These are phyloP conservation scores for Linderina pennispora DNA, from an alignment of 192 early-diverging fungal species.

Conservation along the genomic window DNA sequence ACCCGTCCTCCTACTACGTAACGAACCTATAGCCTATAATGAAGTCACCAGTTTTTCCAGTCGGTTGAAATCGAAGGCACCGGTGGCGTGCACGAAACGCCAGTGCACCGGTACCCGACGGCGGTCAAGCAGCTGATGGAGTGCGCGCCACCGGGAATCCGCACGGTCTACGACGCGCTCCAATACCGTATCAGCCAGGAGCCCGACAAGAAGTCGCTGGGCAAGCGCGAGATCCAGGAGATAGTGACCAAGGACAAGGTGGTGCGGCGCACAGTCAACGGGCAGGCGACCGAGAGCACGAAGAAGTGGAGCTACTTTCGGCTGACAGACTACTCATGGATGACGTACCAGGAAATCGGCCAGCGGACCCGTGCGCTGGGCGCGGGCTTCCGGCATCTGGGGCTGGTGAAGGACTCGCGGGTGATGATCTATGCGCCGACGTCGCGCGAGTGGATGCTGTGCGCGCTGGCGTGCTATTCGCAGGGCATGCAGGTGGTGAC, in stretches of 20 bases:
- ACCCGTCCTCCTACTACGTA: no score
- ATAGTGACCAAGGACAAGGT: conserved; percentile 70
- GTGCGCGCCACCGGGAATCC: conserved; percentile 38
- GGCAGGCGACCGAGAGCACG: conserved; percentile 54
- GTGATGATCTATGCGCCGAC: conserved; percentile 68
- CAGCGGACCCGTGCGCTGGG: conserved; percentile 54
- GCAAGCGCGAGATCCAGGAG: conserved; percentile 59
- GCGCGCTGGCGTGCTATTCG: conserved; percentile 50
- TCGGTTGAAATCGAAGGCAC: no score
- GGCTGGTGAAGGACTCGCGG: conserved; percentile 40
- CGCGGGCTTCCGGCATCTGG: conserved; percentile 66
- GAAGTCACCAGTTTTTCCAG: no score
- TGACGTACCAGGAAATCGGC: conserved; percentile 68
- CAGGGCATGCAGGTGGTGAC: conserved; percentile 74
- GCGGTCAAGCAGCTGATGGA: conserved; percentile 9
- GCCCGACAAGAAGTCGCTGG: conserved; percentile 59
- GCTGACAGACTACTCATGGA: conserved; percentile 73
- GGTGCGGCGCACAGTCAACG: conserved; percentile 54
- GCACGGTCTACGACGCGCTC: conserved; percentile 70
- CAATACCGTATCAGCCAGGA: conserved; percentile 50
- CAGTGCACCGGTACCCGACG: conserved; percentile 24
- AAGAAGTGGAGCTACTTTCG: conserved; percentile 83
- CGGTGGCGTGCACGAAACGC: conserved; percentile 13
- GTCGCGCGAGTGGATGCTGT: conserved; percentile 42
- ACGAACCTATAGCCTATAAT: no score